Evolutionary conservation across 1,139 yeast species (phyloP).

Genomic region (Hanseniaspora gamundiae): DNA sequence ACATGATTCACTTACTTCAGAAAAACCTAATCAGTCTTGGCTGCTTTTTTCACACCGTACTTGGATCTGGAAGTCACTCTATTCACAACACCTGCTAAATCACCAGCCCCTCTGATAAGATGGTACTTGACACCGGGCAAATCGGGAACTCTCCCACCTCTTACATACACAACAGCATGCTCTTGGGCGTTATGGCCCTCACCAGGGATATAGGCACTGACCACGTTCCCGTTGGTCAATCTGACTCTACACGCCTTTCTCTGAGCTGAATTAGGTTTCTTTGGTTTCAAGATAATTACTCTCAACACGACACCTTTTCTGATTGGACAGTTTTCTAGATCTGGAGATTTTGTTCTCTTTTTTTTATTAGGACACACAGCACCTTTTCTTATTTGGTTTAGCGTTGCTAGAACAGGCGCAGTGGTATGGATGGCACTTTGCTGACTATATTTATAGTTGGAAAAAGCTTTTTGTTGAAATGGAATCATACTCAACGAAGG

Average conservation of each 20-base stretch:
- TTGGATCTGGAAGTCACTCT: constrained; percentile 82
- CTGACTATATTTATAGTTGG: too few relatives aligned
- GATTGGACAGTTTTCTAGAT: constrained; percentile 69
- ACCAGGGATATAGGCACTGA: constrained; percentile 93
- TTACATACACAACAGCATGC: constrained; percentile 87
- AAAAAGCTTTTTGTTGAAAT: too few relatives aligned
- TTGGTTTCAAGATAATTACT: constrained; percentile 90
- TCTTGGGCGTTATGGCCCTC: constrained; percentile 98
- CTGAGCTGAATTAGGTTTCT: constrained; percentile 96
- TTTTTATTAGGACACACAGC: constrained; percentile 38
- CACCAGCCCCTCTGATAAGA: constrained; percentile 86
- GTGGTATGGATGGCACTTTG: constrained; percentile 4
- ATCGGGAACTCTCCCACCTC: constrained; percentile 98
- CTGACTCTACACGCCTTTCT: constrained; percentile 95
- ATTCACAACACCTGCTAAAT: constrained; percentile 90
- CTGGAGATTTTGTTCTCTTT: constrained; percentile 57
- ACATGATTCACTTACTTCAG: not conserved
- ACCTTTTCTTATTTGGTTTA: constrained; percentile 63
- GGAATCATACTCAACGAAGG: too few relatives aligned
- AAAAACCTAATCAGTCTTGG: constrained; percentile 28
- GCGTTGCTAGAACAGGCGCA: constrained; percentile 38
- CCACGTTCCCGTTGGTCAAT: constrained; percentile 76
- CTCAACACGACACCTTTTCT: constrained; percentile 89
- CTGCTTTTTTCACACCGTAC: constrained; percentile 88
- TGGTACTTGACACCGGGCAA: constrained; percentile 96